Conservation (phyloP, 306 rosid genomes). For the Prunus armeniaca region DNA sequence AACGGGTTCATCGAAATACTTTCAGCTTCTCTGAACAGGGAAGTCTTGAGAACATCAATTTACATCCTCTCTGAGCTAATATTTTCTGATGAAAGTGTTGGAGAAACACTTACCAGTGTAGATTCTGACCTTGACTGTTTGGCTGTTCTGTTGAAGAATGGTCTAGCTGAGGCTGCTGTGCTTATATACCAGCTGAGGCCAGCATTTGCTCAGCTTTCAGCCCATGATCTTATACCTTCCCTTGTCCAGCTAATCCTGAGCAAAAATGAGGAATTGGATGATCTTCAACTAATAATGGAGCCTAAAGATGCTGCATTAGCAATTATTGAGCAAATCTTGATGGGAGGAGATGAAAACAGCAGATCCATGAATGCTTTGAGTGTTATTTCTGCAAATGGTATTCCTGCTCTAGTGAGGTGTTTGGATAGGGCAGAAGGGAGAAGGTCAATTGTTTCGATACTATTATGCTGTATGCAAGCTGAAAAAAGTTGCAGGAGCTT, state of each 20-base stretch:
- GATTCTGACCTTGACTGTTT: constrained; percentile 89
- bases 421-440: constrained; percentile 61
- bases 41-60: constrained; percentile 67
- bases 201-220: constrained; percentile 55
- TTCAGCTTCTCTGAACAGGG: constrained; percentile 64
- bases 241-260: constrained; percentile 51
- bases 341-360: constrained; percentile 77
- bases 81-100: constrained; percentile 57
- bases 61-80: constrained; percentile 73
- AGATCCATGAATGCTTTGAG: constrained; percentile 62
- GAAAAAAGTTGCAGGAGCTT: constrained; percentile 63
- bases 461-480: constrained; percentile 79
- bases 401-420: constrained; percentile 59
- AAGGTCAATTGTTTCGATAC: constrained; percentile 64
- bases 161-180: constrained; percentile 74
- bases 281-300: constrained; percentile 61
- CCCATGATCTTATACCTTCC: constrained; percentile 69
- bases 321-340: constrained; percentile 67
- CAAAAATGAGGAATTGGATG: constrained; percentile 51
- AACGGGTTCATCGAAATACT: constrained; percentile 82
- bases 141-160: constrained; percentile 73
- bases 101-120: constrained; percentile 66
- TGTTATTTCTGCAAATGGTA: constrained; percentile 68
- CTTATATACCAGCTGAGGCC: constrained; percentile 82
- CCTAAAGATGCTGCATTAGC: constrained; percentile 74